Evolutionary conservation across 345 rosid genomes (phyloP), one percentile per base, ranked within the genome.

Genomic region (Excoecaria agallocha): DNA sequence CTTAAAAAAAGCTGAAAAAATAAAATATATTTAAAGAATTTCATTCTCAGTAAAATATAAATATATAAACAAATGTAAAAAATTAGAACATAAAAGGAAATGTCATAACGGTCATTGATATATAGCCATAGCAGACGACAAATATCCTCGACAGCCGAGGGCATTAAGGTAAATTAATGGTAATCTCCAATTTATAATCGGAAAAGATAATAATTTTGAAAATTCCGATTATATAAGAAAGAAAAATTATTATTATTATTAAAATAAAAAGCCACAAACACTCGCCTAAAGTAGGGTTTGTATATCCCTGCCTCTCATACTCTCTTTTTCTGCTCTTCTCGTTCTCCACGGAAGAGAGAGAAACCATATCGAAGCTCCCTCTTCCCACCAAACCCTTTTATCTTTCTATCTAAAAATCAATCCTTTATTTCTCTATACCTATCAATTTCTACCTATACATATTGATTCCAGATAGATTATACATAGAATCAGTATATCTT

Each of bases 301-400:
- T 68, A 19, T 73, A 58, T 62, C 16, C 16, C 25, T 66, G 70
- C 84, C 72, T 37, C 67, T 17, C 83, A 67, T 61, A 51, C 73
- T 60, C 43, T 60, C 16, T 5, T 76, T 68, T 82, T 82, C 84
- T 78, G 46, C 86, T 80, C 83, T 79, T 76, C 84, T 79, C 72
- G 74, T 85, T 73, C 86, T 71, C 58, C 79, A 76, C 80, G 59
- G 83, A 77, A 84, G 93, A 84, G 92, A 82, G 85, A 87, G 87
- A 79, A 81, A 76, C 3, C 12, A 76, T 41, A 22, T 65, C 15
- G 7, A 66, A 74, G 15, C 39, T 24, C 11, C 46, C 61, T n/a
- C 11, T 38, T 35, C 17, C 39, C 20, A 24, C 51, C 49, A 68
- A 66, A 48, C 52, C 60, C 77, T 58, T 59, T 49, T 59, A 71